Conservation (phyloP, 495 filamentous ascomycete species). For the Terfezia claveryi region DNA sequence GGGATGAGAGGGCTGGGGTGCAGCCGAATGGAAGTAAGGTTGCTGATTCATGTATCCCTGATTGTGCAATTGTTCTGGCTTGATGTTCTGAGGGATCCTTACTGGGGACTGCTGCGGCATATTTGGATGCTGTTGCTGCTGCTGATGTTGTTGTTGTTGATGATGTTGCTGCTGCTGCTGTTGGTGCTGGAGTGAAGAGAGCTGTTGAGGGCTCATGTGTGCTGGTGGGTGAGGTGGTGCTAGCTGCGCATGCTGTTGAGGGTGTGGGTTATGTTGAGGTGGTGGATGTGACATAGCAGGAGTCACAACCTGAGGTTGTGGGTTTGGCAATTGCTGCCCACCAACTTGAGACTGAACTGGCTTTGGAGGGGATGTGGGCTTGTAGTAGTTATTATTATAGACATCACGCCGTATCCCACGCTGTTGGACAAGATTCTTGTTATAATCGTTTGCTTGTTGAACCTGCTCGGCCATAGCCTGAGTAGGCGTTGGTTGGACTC, state of each 20-base stretch:
- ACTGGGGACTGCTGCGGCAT: constrained; percentile 22
- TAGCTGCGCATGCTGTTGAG: constrained; percentile 30
- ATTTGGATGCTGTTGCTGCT: constrained; percentile 26
- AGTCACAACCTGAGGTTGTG: constrained; percentile 17
- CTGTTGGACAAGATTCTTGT: constrained; percentile 54
- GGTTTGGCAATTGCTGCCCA: constrained; percentile 26
- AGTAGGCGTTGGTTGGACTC: constrained; percentile 53
- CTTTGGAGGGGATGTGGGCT: constrained; percentile 63
- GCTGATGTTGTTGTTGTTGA: constrained; percentile 38
- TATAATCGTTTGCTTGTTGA: constrained; percentile 71
- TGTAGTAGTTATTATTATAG: constrained; percentile 38
- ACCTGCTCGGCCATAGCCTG: constrained; percentile 77
- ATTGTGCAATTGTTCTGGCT: constrained; percentile 18
- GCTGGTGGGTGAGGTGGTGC: constrained; percentile 18
- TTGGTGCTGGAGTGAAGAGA: constrained; percentile 21
- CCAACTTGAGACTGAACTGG: constrained; percentile 28
- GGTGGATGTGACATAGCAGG: constrained; percentile 28
- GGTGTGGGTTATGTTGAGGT: constrained; percentile 28
- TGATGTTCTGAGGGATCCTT: constrained; percentile 15
- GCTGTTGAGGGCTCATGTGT: constrained; percentile 22
- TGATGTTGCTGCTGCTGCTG: constrained; percentile 25
- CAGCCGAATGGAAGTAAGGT: constrained; percentile 20
- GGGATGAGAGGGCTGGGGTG: constrained; percentile 26
- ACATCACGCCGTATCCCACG: constrained; percentile 45
- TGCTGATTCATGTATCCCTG: constrained; percentile 20